These are phyloP conservation scores for Candolleomyces efflorescens DNA, from an alignment of 768 basidiomycete genomes.

Conservation along the genomic window DNA sequence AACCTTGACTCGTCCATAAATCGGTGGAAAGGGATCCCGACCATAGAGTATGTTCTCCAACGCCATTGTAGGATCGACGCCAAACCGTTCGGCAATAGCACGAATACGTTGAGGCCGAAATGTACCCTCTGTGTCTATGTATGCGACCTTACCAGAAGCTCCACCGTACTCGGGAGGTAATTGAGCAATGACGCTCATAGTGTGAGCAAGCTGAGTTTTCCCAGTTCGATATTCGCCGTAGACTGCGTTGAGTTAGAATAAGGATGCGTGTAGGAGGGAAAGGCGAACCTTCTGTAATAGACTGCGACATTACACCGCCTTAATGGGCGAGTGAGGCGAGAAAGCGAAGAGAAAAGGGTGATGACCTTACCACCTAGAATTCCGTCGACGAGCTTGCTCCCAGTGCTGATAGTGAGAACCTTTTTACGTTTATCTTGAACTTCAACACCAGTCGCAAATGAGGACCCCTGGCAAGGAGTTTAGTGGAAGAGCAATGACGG, in stretches of 20 bases:
- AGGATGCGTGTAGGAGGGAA: not conserved
- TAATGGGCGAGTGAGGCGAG: not conserved
- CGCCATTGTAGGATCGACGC: conserved; percentile 84
- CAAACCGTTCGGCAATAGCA: conserved; percentile 89
- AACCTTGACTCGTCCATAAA: not conserved
- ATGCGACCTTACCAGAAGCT: conserved; percentile 90
- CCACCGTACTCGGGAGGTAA: conserved; percentile 89
- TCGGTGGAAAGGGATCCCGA: conserved; percentile 16
- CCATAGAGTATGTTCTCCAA: conserved; percentile 93
- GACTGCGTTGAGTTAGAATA: conserved; percentile 41
- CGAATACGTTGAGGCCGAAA: conserved; percentile 93
- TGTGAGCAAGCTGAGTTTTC: conserved; percentile 94
- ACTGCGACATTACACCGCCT: conserved; percentile 92
- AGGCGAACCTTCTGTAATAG: conserved; percentile 78
- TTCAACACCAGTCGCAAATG: conserved; percentile 89
- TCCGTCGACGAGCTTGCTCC: conserved; percentile 85
- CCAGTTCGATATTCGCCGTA: conserved; percentile 97
- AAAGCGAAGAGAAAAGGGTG: not conserved
- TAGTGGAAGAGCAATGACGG: not conserved
- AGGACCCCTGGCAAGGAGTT: conserved; percentile 60
- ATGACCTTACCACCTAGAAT: conserved; percentile 72
- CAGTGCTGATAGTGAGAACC: conserved; percentile 84
- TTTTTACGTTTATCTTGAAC: conserved; percentile 82
- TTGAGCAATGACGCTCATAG: conserved; percentile 88
- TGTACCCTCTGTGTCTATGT: conserved; percentile 91